These are phyloP conservation scores for Recurvomyces mirabilis DNA, from an alignment of 495 filamentous ascomycete genomes.

Conservation along the genomic window DNA sequence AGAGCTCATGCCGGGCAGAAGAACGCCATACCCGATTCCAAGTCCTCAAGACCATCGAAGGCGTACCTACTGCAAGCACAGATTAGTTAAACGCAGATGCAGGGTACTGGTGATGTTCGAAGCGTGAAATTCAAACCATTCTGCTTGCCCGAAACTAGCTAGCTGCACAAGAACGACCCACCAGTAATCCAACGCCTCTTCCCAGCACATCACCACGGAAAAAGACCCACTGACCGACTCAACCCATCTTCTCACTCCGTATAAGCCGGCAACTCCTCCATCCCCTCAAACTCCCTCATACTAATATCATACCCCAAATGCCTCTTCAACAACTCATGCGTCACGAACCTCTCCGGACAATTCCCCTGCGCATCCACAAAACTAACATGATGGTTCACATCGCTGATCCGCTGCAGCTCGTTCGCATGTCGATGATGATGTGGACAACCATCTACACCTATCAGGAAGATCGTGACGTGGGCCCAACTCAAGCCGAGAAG, in stretches of 20 bases:
- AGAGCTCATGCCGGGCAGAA: too few relatives aligned
- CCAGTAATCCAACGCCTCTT: too few relatives aligned
- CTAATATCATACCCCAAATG: constrained; percentile 38
- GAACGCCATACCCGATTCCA: too few relatives aligned
- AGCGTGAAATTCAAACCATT: too few relatives aligned
- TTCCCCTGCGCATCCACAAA: constrained; percentile 43
- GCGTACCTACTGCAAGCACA: too few relatives aligned
- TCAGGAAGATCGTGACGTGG: constrained; percentile 40
- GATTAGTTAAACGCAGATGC: too few relatives aligned
- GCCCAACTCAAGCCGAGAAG: constrained; percentile 38
- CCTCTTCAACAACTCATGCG: constrained; percentile 39
- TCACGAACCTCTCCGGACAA: constrained; percentile 36
- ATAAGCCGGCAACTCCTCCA: constrained; percentile 20
- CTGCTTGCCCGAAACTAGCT: too few relatives aligned
- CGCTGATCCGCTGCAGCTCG: constrained; percentile 37
- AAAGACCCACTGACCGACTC: too few relatives aligned
- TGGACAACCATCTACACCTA: constrained; percentile 39
- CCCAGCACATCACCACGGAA: too few relatives aligned
- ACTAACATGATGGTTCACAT: constrained; percentile 37
- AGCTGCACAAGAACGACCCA: too few relatives aligned
- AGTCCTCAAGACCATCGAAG: too few relatives aligned
- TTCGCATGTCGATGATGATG: constrained; percentile 41
- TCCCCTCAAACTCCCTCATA: constrained; percentile 35
- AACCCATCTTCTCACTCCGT: constrained; percentile 12
- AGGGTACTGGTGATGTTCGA: too few relatives aligned